Conservation (phyloP, 1,284 basidiomycete species). For the Sutorius eximius region DNA sequence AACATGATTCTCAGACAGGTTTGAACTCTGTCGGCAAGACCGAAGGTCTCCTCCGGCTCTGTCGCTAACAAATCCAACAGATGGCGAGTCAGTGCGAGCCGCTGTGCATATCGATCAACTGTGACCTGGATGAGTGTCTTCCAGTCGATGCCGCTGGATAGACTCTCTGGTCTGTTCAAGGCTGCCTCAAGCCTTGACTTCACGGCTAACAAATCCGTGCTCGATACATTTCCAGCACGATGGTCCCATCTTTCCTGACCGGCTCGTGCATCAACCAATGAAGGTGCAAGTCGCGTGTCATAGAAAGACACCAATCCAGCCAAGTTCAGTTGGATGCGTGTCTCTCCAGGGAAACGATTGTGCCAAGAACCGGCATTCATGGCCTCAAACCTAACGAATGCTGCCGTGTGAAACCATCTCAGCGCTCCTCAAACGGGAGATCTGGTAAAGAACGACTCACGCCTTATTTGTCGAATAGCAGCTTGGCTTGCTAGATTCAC, state of each 20-base stretch:
- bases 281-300: constrained; percentile 33
- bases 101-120: constrained; percentile 42
- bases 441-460: constrained; percentile 1
- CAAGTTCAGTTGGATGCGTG: constrained; percentile 36
- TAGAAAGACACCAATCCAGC: constrained; percentile 37
- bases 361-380: constrained; percentile 37
- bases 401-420: neutral
- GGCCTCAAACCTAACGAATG: constrained; percentile 9
- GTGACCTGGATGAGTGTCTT: constrained; percentile 39
- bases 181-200: constrained; percentile 26
- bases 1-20: constrained; percentile 26
- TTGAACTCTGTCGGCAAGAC: constrained; percentile 17
- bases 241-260: constrained; percentile 32
- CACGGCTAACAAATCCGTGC: constrained; percentile 16
- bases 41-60: constrained; percentile 5
- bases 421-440: neutral
- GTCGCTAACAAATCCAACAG: constrained; percentile 32
- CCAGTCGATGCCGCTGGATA: constrained; percentile 46
- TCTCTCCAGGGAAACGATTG: constrained; percentile 38
- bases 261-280: constrained; percentile 27
- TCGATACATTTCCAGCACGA: constrained; percentile 33
- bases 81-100: constrained; percentile 41
- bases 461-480: fast-evolving
- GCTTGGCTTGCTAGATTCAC: constrained; percentile 17
- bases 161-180: constrained; percentile 15